Evolutionary conservation across 176 grass and related monocot species (phyloP), one percentile per base, ranked within the genome.

Genomic region (Olyra latifolia): DNA sequence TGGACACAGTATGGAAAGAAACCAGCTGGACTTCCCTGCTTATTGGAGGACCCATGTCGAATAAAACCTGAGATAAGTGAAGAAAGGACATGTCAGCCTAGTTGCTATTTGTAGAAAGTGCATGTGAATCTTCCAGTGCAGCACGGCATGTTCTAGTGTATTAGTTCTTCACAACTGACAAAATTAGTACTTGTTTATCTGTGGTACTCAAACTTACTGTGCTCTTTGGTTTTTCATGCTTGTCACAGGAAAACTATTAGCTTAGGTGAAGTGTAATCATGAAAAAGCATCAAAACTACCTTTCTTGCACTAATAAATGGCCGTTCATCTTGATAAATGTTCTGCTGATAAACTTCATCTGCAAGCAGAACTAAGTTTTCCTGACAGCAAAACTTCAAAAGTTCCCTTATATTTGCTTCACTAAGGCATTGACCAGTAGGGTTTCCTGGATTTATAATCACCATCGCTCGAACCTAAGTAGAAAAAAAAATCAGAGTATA

Each of bases 281-380:
- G 40, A 67, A 19, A 59, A 80, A 44, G 53, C 56, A 66, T 42
- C 22, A 61, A 68, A 12, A 56, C 19, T 84, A 99, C 97, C 93
- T 93, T 99, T 87, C 87, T 85, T 68, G 97, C 75, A 76, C 97
- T 99, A 82, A 96, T 89, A 83, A 99, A 99, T 20, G 97, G 97
- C 16, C 86, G 85, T 22, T 95, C 93, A 82, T 99, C 90, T 72
- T 99, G 97, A 86, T 93, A 99, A 64, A 99, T 63, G 49, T 99
- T 99, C 81, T 99, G 93, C 61, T 99, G 97, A 86, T 99, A 99
- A 86, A 99, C 97, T 91, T 99, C 97, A 86, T 99, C 97, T 35
- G 97, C 97, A 83, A 99, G 88, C 49, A 99, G 82, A 73, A 80
- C 93, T 74, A 99, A 88, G 49, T 93, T 93, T 85, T 99, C 97